A percentile compares a stretch with the other conserved stretches of the same genome.
Conservation (phyloP, 1,284 basidiomycete genomes). For the Schizophyllum commune region DNA sequence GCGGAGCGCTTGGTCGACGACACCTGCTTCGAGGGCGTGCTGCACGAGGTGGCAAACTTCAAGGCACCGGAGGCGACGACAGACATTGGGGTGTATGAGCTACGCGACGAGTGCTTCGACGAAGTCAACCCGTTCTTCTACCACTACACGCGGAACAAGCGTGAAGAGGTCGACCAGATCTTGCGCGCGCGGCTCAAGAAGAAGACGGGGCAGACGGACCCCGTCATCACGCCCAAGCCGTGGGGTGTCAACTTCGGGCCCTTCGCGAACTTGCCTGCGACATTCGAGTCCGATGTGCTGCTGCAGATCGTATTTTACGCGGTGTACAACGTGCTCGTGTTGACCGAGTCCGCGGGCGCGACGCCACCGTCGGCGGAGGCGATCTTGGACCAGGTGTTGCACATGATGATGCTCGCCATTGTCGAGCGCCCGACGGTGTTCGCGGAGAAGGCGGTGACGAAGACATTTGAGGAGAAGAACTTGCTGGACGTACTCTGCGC, state of each 20-base stretch:
- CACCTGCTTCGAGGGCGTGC: conserved; percentile 74
- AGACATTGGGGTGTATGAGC: conserved; percentile 83
- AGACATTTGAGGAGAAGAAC: conserved; percentile 50
- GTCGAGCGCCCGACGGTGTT: conserved; percentile 63
- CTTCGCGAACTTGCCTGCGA: conserved; percentile 50
- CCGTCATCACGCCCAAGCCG: conserved; percentile 69
- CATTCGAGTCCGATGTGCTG: conserved; percentile 62
- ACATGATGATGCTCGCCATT: conserved; percentile 78
- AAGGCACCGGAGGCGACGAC: conserved; percentile 70
- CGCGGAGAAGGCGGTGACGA: conserved; percentile 45
- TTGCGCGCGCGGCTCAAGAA: conserved; percentile 66
- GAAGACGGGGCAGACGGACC: conserved; percentile 53
- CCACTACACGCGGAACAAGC: conserved; percentile 92
- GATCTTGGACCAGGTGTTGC: conserved; percentile 83
- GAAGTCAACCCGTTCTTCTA: conserved; percentile 96
- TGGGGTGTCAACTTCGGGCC: conserved; percentile 62
- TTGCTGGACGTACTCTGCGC: conserved; percentile 69
- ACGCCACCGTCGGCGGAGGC: conserved; percentile 74
- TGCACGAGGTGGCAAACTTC: conserved; percentile 79
- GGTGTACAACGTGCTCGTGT: conserved; percentile 58
- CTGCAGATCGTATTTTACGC: conserved; percentile 75
- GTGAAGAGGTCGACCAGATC: conserved; percentile 87
- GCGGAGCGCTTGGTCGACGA: conserved; percentile 89
- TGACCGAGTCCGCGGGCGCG: conserved; percentile 48
- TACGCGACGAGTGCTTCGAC: conserved; percentile 77